Conservation (phyloP, 2,329 filamentous ascomycete species). For the Tolypocladium cylindrosporum region DNA sequence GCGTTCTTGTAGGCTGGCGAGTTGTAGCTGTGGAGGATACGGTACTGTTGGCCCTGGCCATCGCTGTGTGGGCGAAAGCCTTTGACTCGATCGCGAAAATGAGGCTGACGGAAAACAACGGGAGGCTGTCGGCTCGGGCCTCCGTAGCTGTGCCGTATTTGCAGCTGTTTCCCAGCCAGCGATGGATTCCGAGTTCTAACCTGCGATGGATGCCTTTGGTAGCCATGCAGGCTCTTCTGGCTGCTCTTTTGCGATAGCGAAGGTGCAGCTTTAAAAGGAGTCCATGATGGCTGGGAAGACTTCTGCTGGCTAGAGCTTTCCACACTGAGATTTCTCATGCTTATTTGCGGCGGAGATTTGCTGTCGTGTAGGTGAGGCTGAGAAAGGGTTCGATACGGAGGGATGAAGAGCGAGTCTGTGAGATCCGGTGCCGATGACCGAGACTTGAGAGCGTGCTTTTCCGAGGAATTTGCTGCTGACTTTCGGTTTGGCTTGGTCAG, state of each 20-base stretch:
- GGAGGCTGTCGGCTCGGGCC: constrained; percentile 16
- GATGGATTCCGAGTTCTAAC: too few species aligned
- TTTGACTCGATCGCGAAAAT: constrained; percentile 24
- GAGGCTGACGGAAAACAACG: constrained; percentile 22
- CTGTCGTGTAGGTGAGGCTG: constrained; percentile 10
- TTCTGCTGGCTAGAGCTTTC: constrained; percentile 11
- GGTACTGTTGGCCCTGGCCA: constrained; percentile 26
- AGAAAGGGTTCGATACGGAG: constrained; percentile 8
- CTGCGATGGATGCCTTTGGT: not conserved
- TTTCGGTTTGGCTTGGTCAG: not conserved
- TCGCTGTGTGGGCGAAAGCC: constrained; percentile 14
- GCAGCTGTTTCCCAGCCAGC: not conserved
- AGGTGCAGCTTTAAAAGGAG: not conserved
- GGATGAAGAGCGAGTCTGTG: constrained; percentile 5
- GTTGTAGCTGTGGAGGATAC: constrained; percentile 48
- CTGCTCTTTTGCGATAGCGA: not conserved
- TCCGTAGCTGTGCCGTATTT: not conserved
- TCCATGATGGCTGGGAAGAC: constrained; percentile 3
- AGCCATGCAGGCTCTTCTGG: not conserved
- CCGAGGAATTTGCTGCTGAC: not conserved
- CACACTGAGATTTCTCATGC: constrained; percentile 29
- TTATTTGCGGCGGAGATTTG: constrained; percentile 28
- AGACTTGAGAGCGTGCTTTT: not conserved
- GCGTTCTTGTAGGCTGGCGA: constrained; percentile 44
- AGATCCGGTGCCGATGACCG: constrained; percentile 16